Base-by-base conservation (phyloP, 768 basidiomycete genomes). In the Butyriboletus loyo region DNA sequence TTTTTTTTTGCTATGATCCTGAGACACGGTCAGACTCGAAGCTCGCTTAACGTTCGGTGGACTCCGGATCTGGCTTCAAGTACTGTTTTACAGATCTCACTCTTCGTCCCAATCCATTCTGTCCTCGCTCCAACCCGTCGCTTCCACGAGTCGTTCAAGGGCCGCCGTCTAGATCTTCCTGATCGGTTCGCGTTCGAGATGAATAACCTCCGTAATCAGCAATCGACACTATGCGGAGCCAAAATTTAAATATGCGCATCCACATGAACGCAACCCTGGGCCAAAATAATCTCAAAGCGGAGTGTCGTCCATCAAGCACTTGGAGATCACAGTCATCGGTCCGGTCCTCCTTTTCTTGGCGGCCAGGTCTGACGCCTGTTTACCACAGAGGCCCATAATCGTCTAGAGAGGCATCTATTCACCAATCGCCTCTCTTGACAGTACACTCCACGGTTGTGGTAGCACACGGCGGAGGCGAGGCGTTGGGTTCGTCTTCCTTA, bases 141-240 rank as follows among this genome's bases (percentile, higher is more conserved):
- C 13, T 48, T 24, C 28, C 41, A 39, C 28, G n/a, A 40, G 24
- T 34, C 38, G 39, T 24, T 21, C 24, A 14, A 32, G 24, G 37
- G 11, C 25, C 34, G n/a, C 32, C 43, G 7, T 52, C 39, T 11
- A 44, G 51, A 55, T 53, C 49, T 43, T 61, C 50, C 36, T 51
- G 59, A 57, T 58, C 55, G 52, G 49, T 31, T 11, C 39, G n/a
- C 14, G 2, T 43, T 50, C 22, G 27, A 54, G 36, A 63, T 64
- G 52, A 55, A 64, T 35, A 49, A 46, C 56, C 14, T 15, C 51
- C 53, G 51, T 60, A 50, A 53, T 34, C 43, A 53, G 52, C 15
- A 31, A 53, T 43, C 27, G 21, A 21, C 44, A 24, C 7, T 27
- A 34, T 50, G 39, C 47, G 36, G 36, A 22, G 17, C 21, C 27